Conservation (phyloP, 805 yeast species). For the Yarrowia sp. region DNA sequence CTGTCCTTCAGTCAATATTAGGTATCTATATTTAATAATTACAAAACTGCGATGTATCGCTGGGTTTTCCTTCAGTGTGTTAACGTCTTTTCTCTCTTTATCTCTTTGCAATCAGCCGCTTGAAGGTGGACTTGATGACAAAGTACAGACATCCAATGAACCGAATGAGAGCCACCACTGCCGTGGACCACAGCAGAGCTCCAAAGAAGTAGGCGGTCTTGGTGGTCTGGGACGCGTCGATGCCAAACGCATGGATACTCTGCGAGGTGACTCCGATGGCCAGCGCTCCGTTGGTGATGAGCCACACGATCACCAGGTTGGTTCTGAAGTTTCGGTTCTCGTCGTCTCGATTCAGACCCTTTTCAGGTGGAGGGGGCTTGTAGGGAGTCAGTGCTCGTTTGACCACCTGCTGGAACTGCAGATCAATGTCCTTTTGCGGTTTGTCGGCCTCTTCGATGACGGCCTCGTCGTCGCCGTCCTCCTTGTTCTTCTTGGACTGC, state of each 20-base stretch:
- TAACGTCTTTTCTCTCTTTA: too few relatives aligned
- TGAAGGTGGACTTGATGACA: constrained; percentile 47
- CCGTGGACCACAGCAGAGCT: constrained; percentile 67
- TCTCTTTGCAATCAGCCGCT: constrained; percentile 24
- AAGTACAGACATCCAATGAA: constrained; percentile 61
- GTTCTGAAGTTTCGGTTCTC: constrained; percentile 53
- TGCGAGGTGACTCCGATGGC: constrained; percentile 52
- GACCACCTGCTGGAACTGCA: constrained; percentile 56
- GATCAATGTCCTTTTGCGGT: constrained; percentile 61
- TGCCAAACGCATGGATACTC: constrained; percentile 50
- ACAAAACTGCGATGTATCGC: background rate
- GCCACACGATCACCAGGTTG: constrained; percentile 52
- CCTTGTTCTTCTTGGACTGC: constrained; percentile 56
- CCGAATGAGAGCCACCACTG: constrained; percentile 64
- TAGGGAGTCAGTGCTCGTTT: constrained; percentile 62
- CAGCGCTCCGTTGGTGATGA: constrained; percentile 51
- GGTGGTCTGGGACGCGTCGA: constrained; percentile 40
- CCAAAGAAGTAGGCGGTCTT: constrained; percentile 53
- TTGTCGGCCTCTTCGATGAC: constrained; percentile 61
- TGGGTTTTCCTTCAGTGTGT: background rate
- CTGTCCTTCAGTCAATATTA: background rate
- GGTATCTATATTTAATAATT: constrained; percentile 2
- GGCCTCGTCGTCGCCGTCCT: constrained; percentile 55
- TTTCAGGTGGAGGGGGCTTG: constrained; percentile 50
- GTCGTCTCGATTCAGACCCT: constrained; percentile 49